Conservation (phyloP, 495 filamentous ascomycete species). For the Penicillium ucsense region DNA sequence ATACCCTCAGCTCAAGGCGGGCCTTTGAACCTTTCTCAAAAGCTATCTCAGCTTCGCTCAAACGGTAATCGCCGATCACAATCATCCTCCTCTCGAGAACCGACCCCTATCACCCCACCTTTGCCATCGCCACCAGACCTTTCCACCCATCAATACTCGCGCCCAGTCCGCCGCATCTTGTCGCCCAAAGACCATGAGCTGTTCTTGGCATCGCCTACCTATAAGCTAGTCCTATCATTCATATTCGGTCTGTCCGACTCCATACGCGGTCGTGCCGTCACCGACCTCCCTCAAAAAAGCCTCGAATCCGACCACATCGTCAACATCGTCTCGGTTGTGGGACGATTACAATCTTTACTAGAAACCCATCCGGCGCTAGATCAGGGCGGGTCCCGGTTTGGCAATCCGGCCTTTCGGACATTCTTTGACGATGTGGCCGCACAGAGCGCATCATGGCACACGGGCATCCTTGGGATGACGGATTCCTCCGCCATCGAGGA, state of each 20-base stretch:
- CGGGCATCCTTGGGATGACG: slow-evolving; percentile 40
- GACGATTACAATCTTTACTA: slow-evolving; percentile 53
- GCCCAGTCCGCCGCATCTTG: slow-evolving; percentile 69
- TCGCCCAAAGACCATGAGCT: slow-evolving; percentile 68
- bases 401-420: slow-evolving; percentile 80
- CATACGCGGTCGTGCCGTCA: slow-evolving; percentile 65
- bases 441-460: slow-evolving; percentile 32
- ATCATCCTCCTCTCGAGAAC: slow-evolving; percentile 46
- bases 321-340: slow-evolving; percentile 61
- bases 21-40: slow-evolving; percentile 51
- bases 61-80: slow-evolving; percentile 41
- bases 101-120: slow-evolving; percentile 60
- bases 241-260: slow-evolving; percentile 79
- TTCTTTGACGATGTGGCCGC: slow-evolving; percentile 67
- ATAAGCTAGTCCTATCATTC: slow-evolving; percentile 69
- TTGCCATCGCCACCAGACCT: slow-evolving; percentile 61
- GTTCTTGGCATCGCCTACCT: slow-evolving; percentile 71
- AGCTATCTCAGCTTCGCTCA: slow-evolving; percentile 59
- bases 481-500: slow-evolving; percentile 53
- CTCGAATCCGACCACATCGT: slow-evolving; percentile 46
- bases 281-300: slow-evolving; percentile 43
- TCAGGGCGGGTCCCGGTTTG: slow-evolving; percentile 81
- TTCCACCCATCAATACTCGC: slow-evolving; percentile 49
- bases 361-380: slow-evolving; percentile 66
- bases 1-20: slow-evolving; percentile 11